These are phyloP conservation scores for Suillus ampliporus DNA, from an alignment of 768 basidiomycete species.

Conservation along the genomic window DNA sequence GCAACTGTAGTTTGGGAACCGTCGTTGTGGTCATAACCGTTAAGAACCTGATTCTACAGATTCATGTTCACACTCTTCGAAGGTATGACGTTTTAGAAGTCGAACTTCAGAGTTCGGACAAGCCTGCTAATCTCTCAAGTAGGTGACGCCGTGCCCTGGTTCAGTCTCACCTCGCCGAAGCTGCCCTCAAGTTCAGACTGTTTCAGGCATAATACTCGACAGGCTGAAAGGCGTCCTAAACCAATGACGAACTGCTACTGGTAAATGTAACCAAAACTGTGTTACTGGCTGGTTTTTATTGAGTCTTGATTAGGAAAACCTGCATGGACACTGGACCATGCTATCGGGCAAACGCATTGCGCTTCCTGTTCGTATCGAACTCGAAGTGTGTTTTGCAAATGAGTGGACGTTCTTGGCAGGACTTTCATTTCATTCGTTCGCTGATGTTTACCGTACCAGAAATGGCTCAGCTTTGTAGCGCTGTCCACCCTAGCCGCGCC, in stretches of 20 bases:
- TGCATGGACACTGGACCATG: conserved; percentile 67
- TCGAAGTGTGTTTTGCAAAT: conserved; percentile 96
- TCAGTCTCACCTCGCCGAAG: conserved; percentile 93
- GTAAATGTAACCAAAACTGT: conserved; percentile 96
- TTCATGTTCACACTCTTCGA: conserved; percentile 1
- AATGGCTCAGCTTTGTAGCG: conserved; percentile 82
- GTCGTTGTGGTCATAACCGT: neutral
- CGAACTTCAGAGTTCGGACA: conserved; percentile 91
- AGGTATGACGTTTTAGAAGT: conserved; percentile 90
- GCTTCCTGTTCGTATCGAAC: conserved; percentile 92
- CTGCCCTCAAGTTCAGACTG: conserved; percentile 91
- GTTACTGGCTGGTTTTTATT: conserved; percentile 59
- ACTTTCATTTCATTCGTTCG: conserved; percentile 20
- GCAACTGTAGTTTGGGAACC: neutral
- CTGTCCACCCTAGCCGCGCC: conserved; percentile 87
- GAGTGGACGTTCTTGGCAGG: conserved; percentile 93
- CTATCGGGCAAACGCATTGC: conserved; percentile 88
- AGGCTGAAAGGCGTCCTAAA: neutral
- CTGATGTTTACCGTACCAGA: conserved; percentile 46
- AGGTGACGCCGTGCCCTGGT: conserved; percentile 89
- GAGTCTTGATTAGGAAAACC: conserved; percentile 26
- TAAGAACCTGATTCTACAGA: conserved; percentile 6
- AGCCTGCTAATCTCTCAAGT: conserved; percentile 79
- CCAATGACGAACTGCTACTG: conserved; percentile 32
- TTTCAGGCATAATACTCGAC: conserved; percentile 42